These are phyloP conservation scores for Oryza brachyantha DNA, from an alignment of 176 grass and related monocot genomes.

Conservation along the genomic window DNA sequence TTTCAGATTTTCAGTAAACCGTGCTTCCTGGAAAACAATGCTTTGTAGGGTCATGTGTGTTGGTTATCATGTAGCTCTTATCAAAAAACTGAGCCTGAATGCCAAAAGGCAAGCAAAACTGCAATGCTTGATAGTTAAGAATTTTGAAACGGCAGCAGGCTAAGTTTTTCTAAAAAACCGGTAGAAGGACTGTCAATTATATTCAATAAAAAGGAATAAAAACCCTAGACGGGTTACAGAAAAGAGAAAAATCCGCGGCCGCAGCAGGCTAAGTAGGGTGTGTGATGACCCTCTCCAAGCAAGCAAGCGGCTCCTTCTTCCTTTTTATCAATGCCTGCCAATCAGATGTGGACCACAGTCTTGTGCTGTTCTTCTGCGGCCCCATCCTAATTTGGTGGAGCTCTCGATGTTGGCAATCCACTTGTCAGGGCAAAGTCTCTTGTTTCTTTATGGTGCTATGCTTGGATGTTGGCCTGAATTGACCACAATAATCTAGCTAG, in stretches of 20 bases:
- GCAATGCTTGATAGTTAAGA: slow-evolving; percentile 16
- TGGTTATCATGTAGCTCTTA: neutral
- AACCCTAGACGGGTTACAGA: no score
- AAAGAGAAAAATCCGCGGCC: no score
- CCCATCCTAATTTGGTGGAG: slow-evolving; percentile 33
- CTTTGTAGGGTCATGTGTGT: neutral
- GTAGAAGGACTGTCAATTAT: no score
- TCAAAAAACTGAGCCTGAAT: neutral
- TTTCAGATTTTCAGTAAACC: neutral
- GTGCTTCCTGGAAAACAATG: slow-evolving; percentile 25
- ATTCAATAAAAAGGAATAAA: no score
- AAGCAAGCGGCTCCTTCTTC: slow-evolving; percentile 20
- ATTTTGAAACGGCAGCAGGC: slow-evolving; percentile 7
- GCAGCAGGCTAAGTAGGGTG: slow-evolving; percentile 3
- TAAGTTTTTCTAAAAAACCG: no score
- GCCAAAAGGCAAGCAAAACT: neutral
- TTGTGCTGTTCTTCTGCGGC: slow-evolving; percentile 26
- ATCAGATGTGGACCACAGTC: slow-evolving; percentile 34
- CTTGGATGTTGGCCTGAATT: slow-evolving; percentile 21
- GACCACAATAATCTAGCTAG: slow-evolving; percentile 36
- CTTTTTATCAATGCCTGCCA: slow-evolving; percentile 20
- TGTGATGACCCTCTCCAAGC: slow-evolving; percentile 21
- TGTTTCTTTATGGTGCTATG: slow-evolving; percentile 35
- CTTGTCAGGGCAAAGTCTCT: slow-evolving; percentile 11
- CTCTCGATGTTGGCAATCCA: slow-evolving; percentile 39